Base-by-base conservation (phyloP, 371 early-diverging fungal genomes). In the Synchytrium microbalum region DNA sequence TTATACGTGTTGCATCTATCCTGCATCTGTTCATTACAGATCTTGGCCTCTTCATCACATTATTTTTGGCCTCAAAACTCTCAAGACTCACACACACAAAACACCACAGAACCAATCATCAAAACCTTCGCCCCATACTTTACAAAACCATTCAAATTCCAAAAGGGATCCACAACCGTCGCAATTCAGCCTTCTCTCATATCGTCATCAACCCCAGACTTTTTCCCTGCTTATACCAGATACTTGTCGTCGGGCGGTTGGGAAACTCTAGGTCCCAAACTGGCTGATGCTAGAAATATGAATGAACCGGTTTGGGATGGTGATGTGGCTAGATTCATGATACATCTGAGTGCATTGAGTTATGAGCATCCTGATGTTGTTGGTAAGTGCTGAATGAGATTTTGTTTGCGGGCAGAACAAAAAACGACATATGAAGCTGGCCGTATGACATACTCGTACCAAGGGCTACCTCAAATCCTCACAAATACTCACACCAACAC, bases 321-420 rank as follows among this genome's bases (percentile, higher is more conserved):
- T 10, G 64, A 59, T 8, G 29, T 66, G 16, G 64, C 67, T 30
- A 66, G 64, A 32, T 46, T 69, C 26, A 59, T 69, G 25, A 2
- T 69, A 19, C 70, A 66, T 38, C 57, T 66, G 19, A 56, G 61
- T 19, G 70, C 70, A 2, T 32, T 69, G 0, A 60, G 38, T n/a
- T 69, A 69, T 61, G 70, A 69, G 59, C 51, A 46, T 32, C 25
- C 13, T 14, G 70, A 69, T 8, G 70, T 69, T 3, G 54, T 69
- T 32, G 67, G 70, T 69, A 59, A 56, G 46, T 38, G 46, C 19
- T 38, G 5, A 19, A 38, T 38, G 19, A 10, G 46, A n/a, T 19
- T 33, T 51, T 29, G 23, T 31, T 25, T 3, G 14, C 2, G 52
- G 51, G 54, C 53, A 52, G 14, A 25, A 2, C 29, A 25, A 53